A percentile compares a stretch with the other conserved stretches of the same genome.
Evolutionary conservation across 2,329 filamentous ascomycete species (phyloP).

Genomic region (Venturia nashicola): DNA sequence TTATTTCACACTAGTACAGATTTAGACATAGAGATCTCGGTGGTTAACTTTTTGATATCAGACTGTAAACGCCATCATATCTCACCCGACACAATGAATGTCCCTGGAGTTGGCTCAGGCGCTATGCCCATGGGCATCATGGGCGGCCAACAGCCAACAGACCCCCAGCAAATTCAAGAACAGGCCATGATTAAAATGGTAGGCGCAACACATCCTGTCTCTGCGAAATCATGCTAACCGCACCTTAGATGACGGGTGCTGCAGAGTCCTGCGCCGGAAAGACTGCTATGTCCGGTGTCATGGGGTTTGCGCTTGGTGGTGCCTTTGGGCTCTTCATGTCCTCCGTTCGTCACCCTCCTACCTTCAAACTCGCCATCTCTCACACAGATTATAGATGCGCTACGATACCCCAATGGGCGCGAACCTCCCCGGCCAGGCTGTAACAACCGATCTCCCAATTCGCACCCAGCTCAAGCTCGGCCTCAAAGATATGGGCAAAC

Average conservation of each 20-base stretch:
- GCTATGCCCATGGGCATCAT: not conserved
- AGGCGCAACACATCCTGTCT: constrained; percentile 11
- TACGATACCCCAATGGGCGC: constrained; percentile 82
- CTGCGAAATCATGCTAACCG: not conserved
- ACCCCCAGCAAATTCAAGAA: constrained; percentile 26
- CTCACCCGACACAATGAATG: not conserved
- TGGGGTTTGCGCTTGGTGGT: constrained; percentile 89
- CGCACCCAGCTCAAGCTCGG: constrained; percentile 73
- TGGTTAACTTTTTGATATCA: not conserved
- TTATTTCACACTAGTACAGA: not conserved
- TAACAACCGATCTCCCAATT: constrained; percentile 55
- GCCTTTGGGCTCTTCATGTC: constrained; percentile 98
- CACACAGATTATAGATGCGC: constrained; percentile 57
- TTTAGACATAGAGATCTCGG: not conserved
- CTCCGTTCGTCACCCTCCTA: constrained; percentile 48
- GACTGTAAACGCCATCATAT: not conserved
- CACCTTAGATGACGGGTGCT: constrained; percentile 55
- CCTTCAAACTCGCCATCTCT: not conserved
- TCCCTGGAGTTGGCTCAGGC: constrained; percentile 1
- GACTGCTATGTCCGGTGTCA: constrained; percentile 76
- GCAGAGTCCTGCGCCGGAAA: constrained; percentile 94
- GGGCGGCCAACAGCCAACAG: constrained; percentile 15
- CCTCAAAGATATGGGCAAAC: constrained; percentile 87
- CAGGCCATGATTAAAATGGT: constrained; percentile 37
- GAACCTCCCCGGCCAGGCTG: constrained; percentile 16